Base-by-base conservation (phyloP, 2,329 filamentous ascomycete genomes). In the Nannizziopsis barbatae region DNA sequence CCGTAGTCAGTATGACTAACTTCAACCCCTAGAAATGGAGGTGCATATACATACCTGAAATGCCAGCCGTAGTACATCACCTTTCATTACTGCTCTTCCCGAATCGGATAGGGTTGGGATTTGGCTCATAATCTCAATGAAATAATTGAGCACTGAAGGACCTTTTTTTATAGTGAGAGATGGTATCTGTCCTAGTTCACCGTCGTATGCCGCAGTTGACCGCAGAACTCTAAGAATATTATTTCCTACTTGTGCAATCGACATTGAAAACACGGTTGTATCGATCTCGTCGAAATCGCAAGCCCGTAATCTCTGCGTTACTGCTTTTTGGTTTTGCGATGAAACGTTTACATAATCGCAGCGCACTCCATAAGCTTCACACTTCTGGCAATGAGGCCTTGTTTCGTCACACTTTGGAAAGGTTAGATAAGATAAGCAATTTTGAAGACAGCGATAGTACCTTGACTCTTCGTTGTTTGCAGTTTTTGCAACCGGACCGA, bases 391-490 rank as follows among this genome's bases (percentile, higher is more conserved):
- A 42, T 54, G 45, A 3, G 62, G 62, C 45, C 61, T 63, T 2
- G 56, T 56, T 53, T 65, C 62, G 46, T 66, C 62, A 33, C 63
- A 65, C 63, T 66, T 41, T 1, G 37, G 20, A 11, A 22, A 10
- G 33, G 32, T 22, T 20, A 12, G 17, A 47, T 38, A 53, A 42
- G 43, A 9, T n/a, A 22, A 27, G 22, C 22, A 27, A 27, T 27
- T 27, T 27, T 9, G 37, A 12, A 18, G 17, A 5, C 6, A 40
- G 27, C 20, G 5, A 22, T 8, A 33, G 30, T 60, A 65, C 62
- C 57, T 66, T 66, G 32, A 66, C 58, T 52, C 59, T 55, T 18
- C 64, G 58, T 18, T 57, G 56, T 53, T 66, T 66, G 51, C 63
- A 66, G 37, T 57, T 60, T 31, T 50, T 49, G 47, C 64, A 66